A percentile compares a stretch with the other conserved stretches of the same genome.
Evolutionary conservation across 2,329 filamentous ascomycete species (phyloP).

Genomic region (Colletotrichum sp.): DNA sequence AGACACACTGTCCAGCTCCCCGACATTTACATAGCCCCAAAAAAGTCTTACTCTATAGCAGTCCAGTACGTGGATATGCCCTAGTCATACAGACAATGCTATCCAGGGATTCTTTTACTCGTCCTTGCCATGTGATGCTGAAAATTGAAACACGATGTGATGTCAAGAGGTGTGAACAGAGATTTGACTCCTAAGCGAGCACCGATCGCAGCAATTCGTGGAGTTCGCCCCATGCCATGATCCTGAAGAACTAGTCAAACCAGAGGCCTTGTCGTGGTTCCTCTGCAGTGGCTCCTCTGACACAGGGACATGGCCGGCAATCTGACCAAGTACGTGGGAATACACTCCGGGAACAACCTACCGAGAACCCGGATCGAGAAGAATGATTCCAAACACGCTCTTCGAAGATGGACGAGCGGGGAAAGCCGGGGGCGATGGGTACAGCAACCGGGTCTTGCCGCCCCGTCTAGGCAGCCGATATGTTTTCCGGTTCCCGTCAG

Average conservation of each 20-base stretch:
- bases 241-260: not conserved
- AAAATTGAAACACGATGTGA: not conserved
- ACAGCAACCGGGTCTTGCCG: not conserved
- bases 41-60: not conserved
- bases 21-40: not conserved
- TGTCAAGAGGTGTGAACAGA: not conserved
- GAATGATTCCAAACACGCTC: not conserved
- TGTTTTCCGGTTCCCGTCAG: not conserved
- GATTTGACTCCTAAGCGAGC: not conserved
- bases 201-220: not conserved
- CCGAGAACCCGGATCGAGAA: not conserved
- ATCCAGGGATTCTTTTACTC: not conserved
- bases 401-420: not conserved
- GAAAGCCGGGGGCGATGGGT: not conserved
- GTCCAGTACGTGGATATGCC: not conserved
- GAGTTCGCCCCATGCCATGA: not conserved
- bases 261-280: not conserved
- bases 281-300: not conserved
- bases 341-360: not conserved
- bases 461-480: not conserved
- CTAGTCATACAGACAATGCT: accelerated
- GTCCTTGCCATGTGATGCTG: not conserved
- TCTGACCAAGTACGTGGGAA: not conserved
- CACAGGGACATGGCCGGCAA: not conserved
- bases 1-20: accelerated